A percentile compares a stretch with the other conserved stretches of the same genome.
These are phyloP conservation scores for Lentinula novae-zelandiae DNA, from an alignment of 1,284 basidiomycete species.

Conservation along the genomic window DNA sequence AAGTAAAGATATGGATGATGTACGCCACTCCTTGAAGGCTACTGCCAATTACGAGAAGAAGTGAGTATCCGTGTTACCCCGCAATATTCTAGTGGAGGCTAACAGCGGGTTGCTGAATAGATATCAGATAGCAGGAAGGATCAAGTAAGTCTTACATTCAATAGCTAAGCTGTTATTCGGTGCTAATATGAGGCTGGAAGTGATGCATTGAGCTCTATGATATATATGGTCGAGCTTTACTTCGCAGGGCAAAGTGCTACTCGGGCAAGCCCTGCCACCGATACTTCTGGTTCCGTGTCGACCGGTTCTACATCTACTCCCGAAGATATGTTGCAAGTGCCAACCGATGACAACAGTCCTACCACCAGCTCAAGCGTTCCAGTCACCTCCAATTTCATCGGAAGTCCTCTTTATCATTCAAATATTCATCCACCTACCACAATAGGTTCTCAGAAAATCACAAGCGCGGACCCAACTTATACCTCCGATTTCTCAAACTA, in stretches of 20 bases:
- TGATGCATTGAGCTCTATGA: neutral
- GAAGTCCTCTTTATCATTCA: neutral
- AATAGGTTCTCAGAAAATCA: neutral
- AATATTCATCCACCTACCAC: neutral
- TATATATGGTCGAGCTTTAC: neutral
- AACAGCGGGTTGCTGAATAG: neutral
- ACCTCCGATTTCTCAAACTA: neutral
- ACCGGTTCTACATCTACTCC: neutral
- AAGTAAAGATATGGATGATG: constrained; percentile 1
- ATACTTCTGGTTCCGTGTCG: neutral
- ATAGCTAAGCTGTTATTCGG: neutral
- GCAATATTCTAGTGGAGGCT: neutral
- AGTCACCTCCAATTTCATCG: neutral
- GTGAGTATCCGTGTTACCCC: neutral
- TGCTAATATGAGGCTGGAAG: neutral
- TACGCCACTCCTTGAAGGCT: neutral
- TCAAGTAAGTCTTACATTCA: neutral
- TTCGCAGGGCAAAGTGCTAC: neutral
- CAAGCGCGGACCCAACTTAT: neutral
- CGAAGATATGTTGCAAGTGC: neutral
- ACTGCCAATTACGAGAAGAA: neutral
- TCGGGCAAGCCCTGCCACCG: neutral
- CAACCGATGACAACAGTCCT: neutral
- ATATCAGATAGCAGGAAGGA: constrained; percentile 2
- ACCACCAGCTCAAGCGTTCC: neutral